These are phyloP conservation scores for Fusarium sp. DNA, from an alignment of 2,329 filamentous ascomycete species.

Conservation along the genomic window DNA sequence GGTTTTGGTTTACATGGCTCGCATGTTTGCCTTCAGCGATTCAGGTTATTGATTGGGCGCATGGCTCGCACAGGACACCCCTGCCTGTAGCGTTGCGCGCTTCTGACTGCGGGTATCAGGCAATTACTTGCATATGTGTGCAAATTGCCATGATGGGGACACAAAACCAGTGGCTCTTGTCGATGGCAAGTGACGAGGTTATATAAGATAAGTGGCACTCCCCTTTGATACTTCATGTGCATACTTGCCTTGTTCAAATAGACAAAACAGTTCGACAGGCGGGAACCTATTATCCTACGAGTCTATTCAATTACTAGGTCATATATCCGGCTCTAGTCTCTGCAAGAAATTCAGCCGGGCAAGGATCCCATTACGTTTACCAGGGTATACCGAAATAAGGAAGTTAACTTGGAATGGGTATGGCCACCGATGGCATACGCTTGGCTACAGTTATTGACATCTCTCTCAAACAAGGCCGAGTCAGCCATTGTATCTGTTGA, in stretches of 20 bases:
- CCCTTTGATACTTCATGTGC: conserved; percentile 9
- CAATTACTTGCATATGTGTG: conserved; percentile 16
- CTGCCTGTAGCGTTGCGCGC: conserved; percentile 24
- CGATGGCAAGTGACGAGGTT: conserved; percentile 6
- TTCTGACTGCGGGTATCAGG: conserved; percentile 26
- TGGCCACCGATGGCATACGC: conserved; percentile 33
- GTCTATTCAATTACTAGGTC: not conserved
- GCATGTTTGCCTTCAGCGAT: conserved; percentile 15
- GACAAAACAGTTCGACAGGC: not conserved
- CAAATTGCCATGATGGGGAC: conserved; percentile 26
- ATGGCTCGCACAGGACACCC: conserved; percentile 33
- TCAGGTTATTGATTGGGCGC: conserved; percentile 20
- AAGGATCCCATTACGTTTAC: conserved; percentile 22
- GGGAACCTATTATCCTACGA: not conserved
- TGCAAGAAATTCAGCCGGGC: not conserved
- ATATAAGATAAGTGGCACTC: conserved; percentile 41
- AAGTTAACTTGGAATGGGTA: conserved; percentile 25
- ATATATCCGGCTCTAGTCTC: not conserved
- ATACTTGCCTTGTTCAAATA: not conserved
- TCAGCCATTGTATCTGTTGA: conserved; percentile 12
- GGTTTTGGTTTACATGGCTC: conserved; percentile 29
- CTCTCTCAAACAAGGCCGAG: conserved; percentile 12
- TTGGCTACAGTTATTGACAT: conserved; percentile 29
- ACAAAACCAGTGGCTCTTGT: conserved; percentile 21
- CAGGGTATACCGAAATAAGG: conserved; percentile 24